Base-by-base conservation (phyloP, 306 rosid genomes). In the Pyrus pyrifolia region DNA sequence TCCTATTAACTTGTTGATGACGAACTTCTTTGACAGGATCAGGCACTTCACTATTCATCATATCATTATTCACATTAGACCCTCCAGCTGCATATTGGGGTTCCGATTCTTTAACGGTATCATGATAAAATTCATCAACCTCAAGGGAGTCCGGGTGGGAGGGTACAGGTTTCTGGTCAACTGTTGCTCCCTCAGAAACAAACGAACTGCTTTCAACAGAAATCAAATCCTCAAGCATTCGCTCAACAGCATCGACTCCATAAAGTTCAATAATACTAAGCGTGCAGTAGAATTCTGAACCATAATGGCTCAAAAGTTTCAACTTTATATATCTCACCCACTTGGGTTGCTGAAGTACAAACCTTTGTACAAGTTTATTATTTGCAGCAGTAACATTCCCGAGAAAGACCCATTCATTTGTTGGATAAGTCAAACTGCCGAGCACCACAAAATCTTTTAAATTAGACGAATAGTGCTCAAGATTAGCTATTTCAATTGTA, bases 291-390 rank as follows among this genome's bases (percentile, higher is more conserved):
- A 96, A 96, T 79, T 91, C 98, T 45, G 97, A 87, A 77, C 98
- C 98, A 58, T 96, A 84, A 68, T 96, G 98, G 80, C 85, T 91
- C 67, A 87, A 86, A 82, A 91, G 88, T 80, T 89, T 91, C 83
- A 96, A 83, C 89, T 86, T 96, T 38, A 96, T 87, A 80, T 96
- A 96, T 83, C 99, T 92, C 82, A 89, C 98, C 99, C 99, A 96
- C 82, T 96, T 92, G 66, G 98, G 99, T 71, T 92, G 93, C 71
- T 72, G 77, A 75, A 96, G 88, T 80, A 81, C 91, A 81, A 88
- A 92, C 57, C 86, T 85, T 62, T 89, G 98, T 7, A 88, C 88
- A 75, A 88, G 92, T 83, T 86, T 96, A 78, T 87, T 95, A 82
- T 96, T 92, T 57, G 91, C 83, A 72, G 99, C 96, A 42, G 87